Conservation (phyloP, 352 stramenopile species). For the Phytophthora vignae region DNA sequence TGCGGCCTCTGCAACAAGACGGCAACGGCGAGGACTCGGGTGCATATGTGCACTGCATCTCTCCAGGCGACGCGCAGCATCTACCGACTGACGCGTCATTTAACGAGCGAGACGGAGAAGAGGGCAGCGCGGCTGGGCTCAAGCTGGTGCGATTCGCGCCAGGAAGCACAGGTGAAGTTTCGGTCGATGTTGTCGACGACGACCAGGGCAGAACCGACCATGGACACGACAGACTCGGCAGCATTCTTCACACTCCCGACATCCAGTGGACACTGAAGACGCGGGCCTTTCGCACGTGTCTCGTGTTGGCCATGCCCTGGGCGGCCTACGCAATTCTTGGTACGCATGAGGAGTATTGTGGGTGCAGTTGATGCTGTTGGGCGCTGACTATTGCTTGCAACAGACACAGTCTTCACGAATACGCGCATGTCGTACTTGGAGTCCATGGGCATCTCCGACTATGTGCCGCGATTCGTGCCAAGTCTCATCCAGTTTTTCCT, state of each 20-base stretch:
- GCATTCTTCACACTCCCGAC: constrained; percentile 9
- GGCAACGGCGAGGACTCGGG: constrained; percentile 22
- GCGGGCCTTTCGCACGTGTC: constrained; percentile 56
- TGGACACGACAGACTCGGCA: constrained; percentile 10
- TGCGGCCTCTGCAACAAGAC: constrained; percentile 27
- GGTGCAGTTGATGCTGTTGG: neutral
- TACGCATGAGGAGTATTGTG: constrained; percentile 27
- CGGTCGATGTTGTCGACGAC: constrained; percentile 13
- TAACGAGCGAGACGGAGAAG: neutral
- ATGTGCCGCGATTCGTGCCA: constrained; percentile 70
- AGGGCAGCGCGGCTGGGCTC: neutral
- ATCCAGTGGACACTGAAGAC: constrained; percentile 36
- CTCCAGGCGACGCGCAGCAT: constrained; percentile 8
- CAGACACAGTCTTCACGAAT: constrained; percentile 80
- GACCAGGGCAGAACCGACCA: neutral
- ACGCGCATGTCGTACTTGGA: constrained; percentile 73
- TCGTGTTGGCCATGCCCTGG: constrained; percentile 81
- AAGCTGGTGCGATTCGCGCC: constrained; percentile 25
- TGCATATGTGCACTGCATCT: constrained; percentile 20
- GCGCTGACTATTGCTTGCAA: constrained; percentile 6
- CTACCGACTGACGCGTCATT: neutral
- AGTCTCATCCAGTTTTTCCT: constrained; percentile 73
- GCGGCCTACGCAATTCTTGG: constrained; percentile 74
- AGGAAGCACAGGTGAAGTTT: constrained; percentile 15
- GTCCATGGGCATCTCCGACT: constrained; percentile 71